phyloP scores from a whole-genome alignment of 116 monocot genomes.

The Dioscorea cayenensis region DNA sequence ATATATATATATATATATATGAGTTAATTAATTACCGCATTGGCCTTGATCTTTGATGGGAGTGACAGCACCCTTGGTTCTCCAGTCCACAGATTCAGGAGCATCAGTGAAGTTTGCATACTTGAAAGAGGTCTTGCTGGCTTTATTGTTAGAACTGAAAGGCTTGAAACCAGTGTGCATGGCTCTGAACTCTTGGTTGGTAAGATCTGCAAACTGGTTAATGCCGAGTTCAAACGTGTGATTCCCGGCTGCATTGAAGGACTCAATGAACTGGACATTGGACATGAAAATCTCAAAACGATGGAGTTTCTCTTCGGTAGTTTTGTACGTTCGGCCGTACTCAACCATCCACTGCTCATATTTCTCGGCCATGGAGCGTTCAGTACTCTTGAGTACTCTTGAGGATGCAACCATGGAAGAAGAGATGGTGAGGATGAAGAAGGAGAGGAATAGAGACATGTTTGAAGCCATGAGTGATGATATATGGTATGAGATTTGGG shows the following conservation, averaged over 20 bases:
- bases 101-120: background rate
- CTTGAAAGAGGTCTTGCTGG: background rate
- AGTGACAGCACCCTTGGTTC: conserved; percentile 8
- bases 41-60: conserved; percentile 8
- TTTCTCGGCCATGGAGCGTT: background rate
- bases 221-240: background rate
- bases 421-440: background rate
- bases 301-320: background rate
- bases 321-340: conserved; percentile 5
- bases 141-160: background rate
- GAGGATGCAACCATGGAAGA: background rate
- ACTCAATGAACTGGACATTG: conserved; percentile 9
- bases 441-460: background rate
- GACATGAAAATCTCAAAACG: conserved; percentile 7
- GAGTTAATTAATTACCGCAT: conserved; percentile 6
- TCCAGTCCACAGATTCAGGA: conserved; percentile 9
- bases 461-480: background rate
- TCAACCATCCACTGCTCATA: conserved; percentile 8
- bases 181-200: conserved; percentile 7
- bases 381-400: background rate
- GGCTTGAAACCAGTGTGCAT: background rate
- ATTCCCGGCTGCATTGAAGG: conserved; percentile 1
- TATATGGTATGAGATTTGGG: no score
- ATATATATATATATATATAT: no score
- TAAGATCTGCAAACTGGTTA: conserved; percentile 11